These are phyloP conservation scores for Sisymbrium irio DNA, from an alignment of 345 rosid genomes.

Conservation along the genomic window DNA sequence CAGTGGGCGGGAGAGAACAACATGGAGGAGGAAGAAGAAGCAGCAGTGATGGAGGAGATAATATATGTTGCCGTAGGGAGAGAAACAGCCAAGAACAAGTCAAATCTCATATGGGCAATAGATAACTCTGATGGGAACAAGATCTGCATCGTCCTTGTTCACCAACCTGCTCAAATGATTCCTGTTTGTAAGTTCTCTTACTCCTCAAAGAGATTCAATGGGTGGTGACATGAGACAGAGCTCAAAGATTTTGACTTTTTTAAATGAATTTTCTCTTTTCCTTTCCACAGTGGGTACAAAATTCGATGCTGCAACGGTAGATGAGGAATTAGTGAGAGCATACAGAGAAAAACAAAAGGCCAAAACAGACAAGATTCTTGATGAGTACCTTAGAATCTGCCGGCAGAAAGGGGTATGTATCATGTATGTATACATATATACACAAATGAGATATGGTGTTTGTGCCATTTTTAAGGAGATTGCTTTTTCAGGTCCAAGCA, in stretches of 20 bases:
- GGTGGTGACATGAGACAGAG: not conserved
- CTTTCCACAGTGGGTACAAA: constrained; percentile 63
- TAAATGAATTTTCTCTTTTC: not conserved
- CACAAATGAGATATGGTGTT: not conserved
- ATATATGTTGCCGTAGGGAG: constrained; percentile 63
- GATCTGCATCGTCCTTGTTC: constrained; percentile 70
- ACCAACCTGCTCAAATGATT: constrained; percentile 58
- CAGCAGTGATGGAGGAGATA: constrained; percentile 47
- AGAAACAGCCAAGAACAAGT: constrained; percentile 43
- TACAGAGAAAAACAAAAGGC: constrained; percentile 54
- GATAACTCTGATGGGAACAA: constrained; percentile 56
- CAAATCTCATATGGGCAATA: constrained; percentile 51
- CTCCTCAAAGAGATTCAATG: not conserved
- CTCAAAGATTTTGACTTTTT: not conserved
- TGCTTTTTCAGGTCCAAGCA: constrained; percentile 50
- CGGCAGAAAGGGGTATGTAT: constrained; percentile 56
- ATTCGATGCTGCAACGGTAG: constrained; percentile 49
- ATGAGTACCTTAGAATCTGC: constrained; percentile 53
- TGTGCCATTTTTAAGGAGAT: constrained; percentile 13
- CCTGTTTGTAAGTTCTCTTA: constrained; percentile 51
- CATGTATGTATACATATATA: constrained; percentile 21
- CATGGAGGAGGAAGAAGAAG: constrained; percentile 34
- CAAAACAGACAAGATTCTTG: constrained; percentile 49
- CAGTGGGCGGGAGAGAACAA: constrained; percentile 4
- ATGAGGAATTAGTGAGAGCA: constrained; percentile 53